Percentiles rank a stretch among this genome's conserved stretches.
Conservation (phyloP, 768 basidiomycete genomes). For the Mrakia frigida region DNA sequence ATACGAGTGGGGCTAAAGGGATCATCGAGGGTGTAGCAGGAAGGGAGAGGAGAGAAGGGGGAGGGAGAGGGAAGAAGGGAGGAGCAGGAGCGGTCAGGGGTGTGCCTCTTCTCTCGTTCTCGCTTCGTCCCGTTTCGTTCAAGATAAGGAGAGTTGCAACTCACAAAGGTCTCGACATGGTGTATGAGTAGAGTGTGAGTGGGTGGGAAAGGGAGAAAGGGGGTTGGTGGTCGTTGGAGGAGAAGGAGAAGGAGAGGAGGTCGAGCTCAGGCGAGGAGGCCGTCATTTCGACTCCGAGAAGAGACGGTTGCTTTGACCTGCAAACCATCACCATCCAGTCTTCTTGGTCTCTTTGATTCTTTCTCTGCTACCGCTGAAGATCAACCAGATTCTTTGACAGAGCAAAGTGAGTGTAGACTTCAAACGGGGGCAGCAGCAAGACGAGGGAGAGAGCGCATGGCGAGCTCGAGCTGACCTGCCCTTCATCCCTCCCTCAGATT, state of each 20-base stretch:
- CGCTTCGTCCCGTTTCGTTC: not conserved
- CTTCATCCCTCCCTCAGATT: too few relatives aligned
- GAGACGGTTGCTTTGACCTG: too few relatives aligned
- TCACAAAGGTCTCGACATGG: not conserved
- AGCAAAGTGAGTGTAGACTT: too few relatives aligned
- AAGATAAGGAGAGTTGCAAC: not conserved
- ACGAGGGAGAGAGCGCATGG: too few relatives aligned
- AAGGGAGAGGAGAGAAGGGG: not conserved
- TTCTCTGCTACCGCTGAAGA: too few relatives aligned
- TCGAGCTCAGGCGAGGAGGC: too few relatives aligned
- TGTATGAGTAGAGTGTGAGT: not conserved
- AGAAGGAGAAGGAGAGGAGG: not conserved
- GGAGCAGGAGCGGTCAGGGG: not conserved
- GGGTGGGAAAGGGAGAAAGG: not conserved
- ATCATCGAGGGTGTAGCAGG: not conserved
- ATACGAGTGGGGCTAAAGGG: conserved; percentile 76
- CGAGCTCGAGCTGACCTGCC: too few relatives aligned
- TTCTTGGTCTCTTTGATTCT: too few relatives aligned
- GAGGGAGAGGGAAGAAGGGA: not conserved
- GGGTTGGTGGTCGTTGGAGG: not conserved
- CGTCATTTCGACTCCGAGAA: too few relatives aligned
- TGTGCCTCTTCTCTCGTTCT: not conserved
- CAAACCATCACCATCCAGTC: too few relatives aligned
- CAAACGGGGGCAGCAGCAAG: too few relatives aligned
- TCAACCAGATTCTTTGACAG: too few relatives aligned